Conservation (phyloP, 2,329 filamentous ascomycete genomes). For the Cadophora sp. region DNA sequence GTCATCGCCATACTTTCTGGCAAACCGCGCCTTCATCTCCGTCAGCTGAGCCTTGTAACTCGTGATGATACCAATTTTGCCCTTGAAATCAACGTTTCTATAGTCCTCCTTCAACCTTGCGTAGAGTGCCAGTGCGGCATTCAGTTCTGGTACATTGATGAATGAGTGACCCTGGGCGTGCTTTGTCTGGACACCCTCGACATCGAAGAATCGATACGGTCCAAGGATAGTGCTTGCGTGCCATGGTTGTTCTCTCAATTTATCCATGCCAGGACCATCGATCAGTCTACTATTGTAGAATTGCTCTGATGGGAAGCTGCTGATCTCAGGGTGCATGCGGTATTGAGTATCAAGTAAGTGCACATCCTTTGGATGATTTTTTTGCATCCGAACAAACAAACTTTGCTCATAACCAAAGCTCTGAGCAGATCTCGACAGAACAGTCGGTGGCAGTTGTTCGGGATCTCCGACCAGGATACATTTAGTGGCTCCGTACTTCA, state of each 20-base stretch:
- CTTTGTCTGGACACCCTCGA: constrained; percentile 83
- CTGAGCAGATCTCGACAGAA: constrained; percentile 91
- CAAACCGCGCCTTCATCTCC: constrained; percentile 79
- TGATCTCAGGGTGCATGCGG: constrained; percentile 99
- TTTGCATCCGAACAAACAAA: constrained; percentile 97
- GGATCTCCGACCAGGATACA: constrained; percentile 98
- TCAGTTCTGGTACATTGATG: constrained; percentile 86
- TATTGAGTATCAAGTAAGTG: constrained; percentile 98
- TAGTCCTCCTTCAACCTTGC: constrained; percentile 79
- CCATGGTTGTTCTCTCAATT: constrained; percentile 81
- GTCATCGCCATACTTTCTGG: constrained; percentile 71
- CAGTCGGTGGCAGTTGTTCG: constrained; percentile 94
- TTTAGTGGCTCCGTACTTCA: constrained; percentile 97
- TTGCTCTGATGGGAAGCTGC: constrained; percentile 83
- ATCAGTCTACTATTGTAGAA: constrained; percentile 91
- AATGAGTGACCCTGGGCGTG: constrained; percentile 87
- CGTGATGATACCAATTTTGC: constrained; percentile 96
- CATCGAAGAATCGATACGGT: constrained; percentile 97
- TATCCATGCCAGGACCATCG: constrained; percentile 84
- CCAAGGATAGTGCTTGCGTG: constrained; percentile 81
- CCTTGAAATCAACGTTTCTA: constrained; percentile 69
- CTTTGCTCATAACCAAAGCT: constrained; percentile 96
- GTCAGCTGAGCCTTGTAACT: constrained; percentile 94
- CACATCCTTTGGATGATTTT: constrained; percentile 84
- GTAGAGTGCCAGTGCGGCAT: constrained; percentile 86